Evolutionary conservation across 2,329 filamentous ascomycete species (phyloP).

Genomic region (Calonectria pseudoreteaudii): DNA sequence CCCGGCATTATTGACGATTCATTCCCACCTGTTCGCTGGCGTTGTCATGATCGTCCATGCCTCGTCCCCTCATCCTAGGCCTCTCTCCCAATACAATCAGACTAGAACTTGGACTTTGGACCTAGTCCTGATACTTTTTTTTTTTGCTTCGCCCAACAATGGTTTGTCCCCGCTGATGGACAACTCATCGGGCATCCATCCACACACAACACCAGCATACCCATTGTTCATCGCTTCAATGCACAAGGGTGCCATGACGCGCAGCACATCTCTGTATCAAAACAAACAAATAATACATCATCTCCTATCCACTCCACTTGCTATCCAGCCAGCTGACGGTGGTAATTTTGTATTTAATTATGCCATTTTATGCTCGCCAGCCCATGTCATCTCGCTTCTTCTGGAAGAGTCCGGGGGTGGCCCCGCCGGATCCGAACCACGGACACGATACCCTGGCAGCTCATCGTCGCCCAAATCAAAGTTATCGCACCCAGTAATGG

Average conservation of each 20-base stretch:
- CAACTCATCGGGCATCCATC: conserved; percentile 33
- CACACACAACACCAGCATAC: conserved; percentile 24
- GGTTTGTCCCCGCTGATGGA: conserved; percentile 19
- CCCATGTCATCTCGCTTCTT: conserved; percentile 48
- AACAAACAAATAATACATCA: conserved; percentile 43
- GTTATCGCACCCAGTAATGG: conserved; percentile 33
- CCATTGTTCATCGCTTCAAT: conserved; percentile 34
- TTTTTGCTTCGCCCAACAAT: conserved; percentile 21
- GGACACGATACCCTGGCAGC: conserved; percentile 29
- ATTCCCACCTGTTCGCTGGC: conserved; percentile 44
- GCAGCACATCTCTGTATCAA: conserved; percentile 45
- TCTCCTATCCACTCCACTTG: conserved; percentile 41
- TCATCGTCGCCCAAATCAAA: conserved; percentile 38
- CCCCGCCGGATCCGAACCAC: conserved; percentile 35
- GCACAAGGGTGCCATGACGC: conserved; percentile 37
- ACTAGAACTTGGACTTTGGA: conserved; percentile 2
- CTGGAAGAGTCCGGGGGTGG: conserved; percentile 43
- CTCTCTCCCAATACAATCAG: conserved; percentile 27
- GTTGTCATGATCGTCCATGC: conserved; percentile 43
- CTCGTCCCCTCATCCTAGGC: conserved; percentile 32
- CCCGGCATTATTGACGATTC: conserved; percentile 1
- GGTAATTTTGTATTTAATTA: conserved; percentile 45
- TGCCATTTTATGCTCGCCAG: conserved; percentile 43
- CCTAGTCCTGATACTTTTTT: conserved; percentile 1
- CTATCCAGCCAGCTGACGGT: conserved; percentile 36